Percentiles rank a stretch among this genome's conserved stretches.
phyloP scores from a whole-genome alignment of 768 basidiomycete genomes.

The Trametes cingulata region DNA sequence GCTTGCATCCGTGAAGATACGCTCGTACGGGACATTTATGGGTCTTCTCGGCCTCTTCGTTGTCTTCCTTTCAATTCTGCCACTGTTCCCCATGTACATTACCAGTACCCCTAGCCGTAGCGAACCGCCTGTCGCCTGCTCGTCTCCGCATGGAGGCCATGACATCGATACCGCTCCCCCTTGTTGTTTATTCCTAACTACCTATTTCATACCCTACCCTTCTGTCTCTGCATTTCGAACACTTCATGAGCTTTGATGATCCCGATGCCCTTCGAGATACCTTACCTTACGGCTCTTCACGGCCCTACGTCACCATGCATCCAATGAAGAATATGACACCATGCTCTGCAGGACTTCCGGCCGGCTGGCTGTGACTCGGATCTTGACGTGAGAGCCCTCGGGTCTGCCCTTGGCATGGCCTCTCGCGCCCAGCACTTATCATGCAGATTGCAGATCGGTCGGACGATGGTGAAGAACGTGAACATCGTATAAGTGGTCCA shows the following conservation, averaged over 20 bases:
- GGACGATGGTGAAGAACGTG: too few relatives aligned
- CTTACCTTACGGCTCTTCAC: not conserved
- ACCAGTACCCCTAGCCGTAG: not conserved
- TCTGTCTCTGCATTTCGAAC: not conserved
- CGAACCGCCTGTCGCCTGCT: not conserved
- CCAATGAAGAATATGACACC: not conserved
- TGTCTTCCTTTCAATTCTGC: not conserved
- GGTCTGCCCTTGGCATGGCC: not conserved
- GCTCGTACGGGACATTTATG: not conserved
- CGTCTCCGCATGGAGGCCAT: not conserved
- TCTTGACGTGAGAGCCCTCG: not conserved
- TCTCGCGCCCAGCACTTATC: too few relatives aligned
- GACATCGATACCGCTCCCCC: not conserved
- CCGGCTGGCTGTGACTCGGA: too few relatives aligned
- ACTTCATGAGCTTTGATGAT: not conserved
- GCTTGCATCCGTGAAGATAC: not conserved
- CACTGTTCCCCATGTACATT: not conserved
- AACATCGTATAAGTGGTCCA: too few relatives aligned
- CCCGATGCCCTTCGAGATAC: not conserved
- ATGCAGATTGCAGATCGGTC: too few relatives aligned
- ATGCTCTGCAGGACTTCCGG: too few relatives aligned
- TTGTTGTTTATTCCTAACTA: conserved; percentile 1
- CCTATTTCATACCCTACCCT: conserved; percentile 3
- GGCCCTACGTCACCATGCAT: not conserved
- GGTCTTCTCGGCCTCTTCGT: not conserved